These are phyloP conservation scores for Galerina sulciceps DNA, from an alignment of 768 basidiomycete species.

Conservation along the genomic window DNA sequence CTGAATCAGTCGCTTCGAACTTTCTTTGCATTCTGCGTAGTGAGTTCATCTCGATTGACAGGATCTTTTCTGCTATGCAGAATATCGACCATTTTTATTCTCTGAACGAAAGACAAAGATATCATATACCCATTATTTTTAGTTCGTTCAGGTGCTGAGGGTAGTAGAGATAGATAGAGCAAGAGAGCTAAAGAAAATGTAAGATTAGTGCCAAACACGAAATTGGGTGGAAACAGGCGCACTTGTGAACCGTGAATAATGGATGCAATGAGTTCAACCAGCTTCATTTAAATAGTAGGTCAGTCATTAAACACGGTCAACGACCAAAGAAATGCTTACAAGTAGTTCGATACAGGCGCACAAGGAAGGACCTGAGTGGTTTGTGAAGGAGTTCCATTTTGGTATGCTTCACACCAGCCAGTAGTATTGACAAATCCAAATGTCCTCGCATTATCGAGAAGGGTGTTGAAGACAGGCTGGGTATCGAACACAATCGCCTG, in stretches of 20 bases:
- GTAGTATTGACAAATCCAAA: constrained; percentile 64
- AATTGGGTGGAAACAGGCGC: constrained; percentile 20
- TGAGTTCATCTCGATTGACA: no score
- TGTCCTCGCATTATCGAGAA: constrained; percentile 53
- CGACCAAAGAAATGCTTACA: constrained; percentile 43
- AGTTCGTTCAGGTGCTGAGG: constrained; percentile 10
- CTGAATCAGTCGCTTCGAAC: no score
- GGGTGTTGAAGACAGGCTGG: constrained; percentile 59
- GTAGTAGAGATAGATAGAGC: constrained; percentile 14
- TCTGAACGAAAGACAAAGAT: not conserved
- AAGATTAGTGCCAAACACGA: not conserved
- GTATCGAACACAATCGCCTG: constrained; percentile 57
- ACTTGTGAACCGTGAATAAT: constrained; percentile 67
- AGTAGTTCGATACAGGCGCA: constrained; percentile 67
- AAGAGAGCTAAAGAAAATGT: not conserved
- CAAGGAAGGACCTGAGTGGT: constrained; percentile 62
- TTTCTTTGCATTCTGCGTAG: no score
- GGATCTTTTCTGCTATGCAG: not conserved
- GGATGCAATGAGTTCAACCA: constrained; percentile 69
- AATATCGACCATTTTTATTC: not conserved
- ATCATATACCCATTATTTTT: not conserved
- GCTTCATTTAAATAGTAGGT: constrained; percentile 29
- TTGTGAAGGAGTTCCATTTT: constrained; percentile 54
- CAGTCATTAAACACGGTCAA: not conserved
- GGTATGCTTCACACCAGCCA: constrained; percentile 62